Percentiles rank a stretch among this genome's conserved stretches.
These are phyloP conservation scores for Suillus clintonianus DNA, from an alignment of 768 basidiomycete genomes.

Conservation along the genomic window DNA sequence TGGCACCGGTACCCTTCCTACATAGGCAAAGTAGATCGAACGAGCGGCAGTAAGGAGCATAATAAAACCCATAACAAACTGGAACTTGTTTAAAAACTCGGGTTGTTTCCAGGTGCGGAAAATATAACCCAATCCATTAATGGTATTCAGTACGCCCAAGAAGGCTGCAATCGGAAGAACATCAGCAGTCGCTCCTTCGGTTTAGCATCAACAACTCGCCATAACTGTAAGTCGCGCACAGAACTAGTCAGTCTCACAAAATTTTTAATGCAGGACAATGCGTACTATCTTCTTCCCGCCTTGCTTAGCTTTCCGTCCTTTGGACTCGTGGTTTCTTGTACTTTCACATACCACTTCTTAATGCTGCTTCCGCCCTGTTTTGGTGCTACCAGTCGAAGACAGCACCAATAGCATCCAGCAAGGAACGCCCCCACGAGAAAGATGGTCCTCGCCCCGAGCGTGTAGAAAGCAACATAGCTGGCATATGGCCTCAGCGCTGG, in stretches of 20 bases:
- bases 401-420: background rate
- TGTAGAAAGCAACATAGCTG: background rate
- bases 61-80: background rate
- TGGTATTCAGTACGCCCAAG: background rate
- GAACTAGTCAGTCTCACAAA: background rate
- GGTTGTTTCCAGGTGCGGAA: background rate
- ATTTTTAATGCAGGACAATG: background rate
- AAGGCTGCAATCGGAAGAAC: background rate
- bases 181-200: background rate
- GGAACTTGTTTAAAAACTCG: no score
- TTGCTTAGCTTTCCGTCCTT: background rate
- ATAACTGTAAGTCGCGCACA: background rate
- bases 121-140: background rate
- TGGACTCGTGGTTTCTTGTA: background rate
- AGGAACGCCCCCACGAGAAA: background rate
- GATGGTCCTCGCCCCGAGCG: background rate
- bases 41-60: accelerated
- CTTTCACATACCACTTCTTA: background rate
- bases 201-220: background rate
- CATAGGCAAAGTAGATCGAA: background rate
- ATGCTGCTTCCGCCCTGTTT: background rate
- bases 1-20: background rate
- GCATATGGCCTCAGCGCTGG: background rate
- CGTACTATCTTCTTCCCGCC: background rate
- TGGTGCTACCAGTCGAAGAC: background rate